Conservation (phyloP, 192 early-diverging fungal species). For the Coemansia sp. region DNA sequence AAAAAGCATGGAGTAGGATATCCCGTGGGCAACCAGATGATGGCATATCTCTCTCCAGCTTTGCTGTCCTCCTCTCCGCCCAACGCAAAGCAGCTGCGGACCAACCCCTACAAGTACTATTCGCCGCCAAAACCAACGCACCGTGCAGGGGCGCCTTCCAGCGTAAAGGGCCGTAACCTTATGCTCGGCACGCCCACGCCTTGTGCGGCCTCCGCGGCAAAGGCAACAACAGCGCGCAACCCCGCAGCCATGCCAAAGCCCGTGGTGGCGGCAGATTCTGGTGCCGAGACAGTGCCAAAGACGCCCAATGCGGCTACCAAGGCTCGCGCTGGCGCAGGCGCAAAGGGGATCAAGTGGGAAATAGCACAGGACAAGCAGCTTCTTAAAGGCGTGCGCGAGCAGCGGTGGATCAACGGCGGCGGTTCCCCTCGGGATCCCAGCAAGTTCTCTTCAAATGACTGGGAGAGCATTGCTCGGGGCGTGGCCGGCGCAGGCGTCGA, state of each 20-base stretch:
- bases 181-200: conserved; percentile 14
- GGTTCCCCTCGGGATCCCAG: conserved; percentile 31
- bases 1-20: conserved; percentile 46
- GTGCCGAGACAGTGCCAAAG: not conserved
- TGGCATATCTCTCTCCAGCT: conserved; percentile 33
- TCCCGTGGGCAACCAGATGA: conserved; percentile 39
- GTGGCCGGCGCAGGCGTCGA: conserved; percentile 18
- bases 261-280: not conserved
- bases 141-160: not conserved
- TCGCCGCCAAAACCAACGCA: conserved; percentile 44
- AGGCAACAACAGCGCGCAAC: not conserved
- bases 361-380: conserved; percentile 47
- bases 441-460: conserved; percentile 27
- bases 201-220: no score
- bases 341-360: conserved; percentile 28
- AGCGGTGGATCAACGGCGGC: conserved; percentile 22
- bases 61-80: conserved; percentile 52
- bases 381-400: conserved; percentile 33
- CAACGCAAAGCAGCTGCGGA: conserved; percentile 39
- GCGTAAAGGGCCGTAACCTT: conserved; percentile 30
- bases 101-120: conserved; percentile 49
- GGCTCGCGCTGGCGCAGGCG: not conserved
- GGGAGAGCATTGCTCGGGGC: conserved; percentile 24
- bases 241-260: not conserved
- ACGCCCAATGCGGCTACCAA: not conserved